phyloP scores from a whole-genome alignment of 257 asterid genomes.

The Ligustrum vulgare region DNA sequence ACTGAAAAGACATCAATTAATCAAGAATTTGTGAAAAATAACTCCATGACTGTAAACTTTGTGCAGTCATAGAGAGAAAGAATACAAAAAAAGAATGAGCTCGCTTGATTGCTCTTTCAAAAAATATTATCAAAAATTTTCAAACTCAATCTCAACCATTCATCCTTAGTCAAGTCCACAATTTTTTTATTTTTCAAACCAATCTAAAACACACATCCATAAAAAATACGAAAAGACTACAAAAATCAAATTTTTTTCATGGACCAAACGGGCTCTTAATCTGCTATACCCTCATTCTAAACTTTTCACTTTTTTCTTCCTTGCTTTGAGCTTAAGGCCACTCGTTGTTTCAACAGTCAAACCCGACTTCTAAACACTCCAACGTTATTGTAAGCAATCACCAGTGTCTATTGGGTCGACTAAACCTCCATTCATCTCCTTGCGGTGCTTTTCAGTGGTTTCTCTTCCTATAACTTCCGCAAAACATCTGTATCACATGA shows the following conservation, averaged over 20 bases:
- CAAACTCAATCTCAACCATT: no score
- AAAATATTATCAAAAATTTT: no score
- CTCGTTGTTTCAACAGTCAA: conserved; percentile 52
- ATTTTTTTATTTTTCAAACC: no score
- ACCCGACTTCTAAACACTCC: conserved; percentile 74
- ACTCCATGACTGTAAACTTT: background rate
- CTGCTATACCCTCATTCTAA: background rate
- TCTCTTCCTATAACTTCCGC: conserved; percentile 55
- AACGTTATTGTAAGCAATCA: conserved; percentile 59
- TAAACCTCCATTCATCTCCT: conserved; percentile 93
- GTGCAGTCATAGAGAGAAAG: background rate
- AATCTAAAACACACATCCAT: no score
- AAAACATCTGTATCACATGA: conserved; percentile 57
- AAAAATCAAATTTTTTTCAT: no score
- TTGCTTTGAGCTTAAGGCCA: conserved; percentile 2
- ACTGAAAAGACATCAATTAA: no score
- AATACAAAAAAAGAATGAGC: background rate
- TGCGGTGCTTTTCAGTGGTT: conserved; percentile 66
- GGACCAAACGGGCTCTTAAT: no score
- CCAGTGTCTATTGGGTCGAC: conserved; percentile 67
- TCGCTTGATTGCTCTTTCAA: no score
- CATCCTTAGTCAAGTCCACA: no score
- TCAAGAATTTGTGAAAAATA: background rate
- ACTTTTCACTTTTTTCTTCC: background rate
- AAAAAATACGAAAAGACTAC: no score